Evolutionary conservation across 176 grass and related monocot genomes (phyloP), one percentile per base, ranked within the genome.

Genomic region (Alopecurus myosuroides): DNA sequence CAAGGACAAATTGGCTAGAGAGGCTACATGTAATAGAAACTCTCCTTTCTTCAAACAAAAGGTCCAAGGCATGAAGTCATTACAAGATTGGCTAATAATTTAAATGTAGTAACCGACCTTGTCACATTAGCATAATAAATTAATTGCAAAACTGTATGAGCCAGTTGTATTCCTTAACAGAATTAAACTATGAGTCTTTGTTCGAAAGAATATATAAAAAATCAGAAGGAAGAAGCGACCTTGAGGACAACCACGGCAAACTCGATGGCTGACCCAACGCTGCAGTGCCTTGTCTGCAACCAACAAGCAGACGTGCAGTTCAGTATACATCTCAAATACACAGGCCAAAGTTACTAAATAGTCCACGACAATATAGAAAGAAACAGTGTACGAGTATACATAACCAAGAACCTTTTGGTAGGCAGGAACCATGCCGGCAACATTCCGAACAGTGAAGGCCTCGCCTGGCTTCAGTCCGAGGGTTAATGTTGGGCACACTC

Each of bases 401-500:
- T 7, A 74, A 20, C 49, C 11, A 30, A 5, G 3, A 74, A 74
- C 70, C 42, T 74, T 30, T 49, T 49, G 42, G 25, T 74, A 48
- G 72, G 56, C 39, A 82, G 95, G 90, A 13, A 97, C 88, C 61
- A 97, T 88, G 68, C 84, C 57, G 29, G 92, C 92, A 48, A 94
- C 82, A 81, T 94, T 97, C 3, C 88, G 90, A 28, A 97, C 77
- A 19, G 88, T 87, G 73, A 97, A 97, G 55, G 95, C 92, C 82
- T 97, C 92, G 48, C 95, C 95, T 11, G 95, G 95, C 50, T 92
- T 50, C 69, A 94, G 84, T 28, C 77, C 81, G n/a, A 97, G 81
- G 41, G 77, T 86, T 68, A 94, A 86, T 18, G 86, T 94, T n/a
- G 90, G 95, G 88, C 92, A 97, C 77, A 94, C 90, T 44, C 90